Evolutionary conservation across 2,329 filamentous ascomycete genomes (phyloP), one percentile per base, ranked within the genome.

Genomic region (Paecilomyces sp.): DNA sequence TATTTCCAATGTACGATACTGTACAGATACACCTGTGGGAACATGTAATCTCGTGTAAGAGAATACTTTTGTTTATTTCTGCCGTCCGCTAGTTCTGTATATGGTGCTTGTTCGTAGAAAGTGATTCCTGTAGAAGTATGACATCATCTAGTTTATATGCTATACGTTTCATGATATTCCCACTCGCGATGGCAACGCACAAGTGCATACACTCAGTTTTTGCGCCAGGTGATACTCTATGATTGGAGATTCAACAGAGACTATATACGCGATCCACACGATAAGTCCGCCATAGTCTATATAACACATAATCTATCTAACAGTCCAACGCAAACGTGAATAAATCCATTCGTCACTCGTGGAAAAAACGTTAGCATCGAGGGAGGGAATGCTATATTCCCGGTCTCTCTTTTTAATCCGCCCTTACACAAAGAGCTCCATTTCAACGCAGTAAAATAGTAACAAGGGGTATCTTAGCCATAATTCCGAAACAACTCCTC

Each of bases 1-100:
- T 30, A 12, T 31, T 50, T 54, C 31, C 25, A 22, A 55, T 62
- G 58, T 62, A 62, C 61, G 57, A 58, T 59, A 58, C 30, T 60
- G 61, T 62, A 62, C 61, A 62, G 53, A 60, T 25, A 36, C 30
- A 47, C 13, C 36, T 28, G 15, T 41, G 50, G 50, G 57, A 30
- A 28, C 25, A 31, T 15, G 55, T 47, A 36, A 50, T n/a, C 36
- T 47, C 41, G 15, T 47, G 41, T 8, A 47, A 22, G 41, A 22
- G n/a, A n/a, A 22, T 47, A 8, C 41, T 47, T 47, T 7, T n/a
- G 18, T 18, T 18, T 47, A 47, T 47, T 8, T 47, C n/a, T 47
- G 41, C 9, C 18, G 31, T 9, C 41, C n/a, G n/a, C 15, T 15
- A 47, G 15, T n/a, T 41, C 13, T 13, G 13, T 41, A 6, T n/a